Evolutionary conservation across 2,329 filamentous ascomycete species (phyloP).

Genomic region (Trichoderma cornu-damae): DNA sequence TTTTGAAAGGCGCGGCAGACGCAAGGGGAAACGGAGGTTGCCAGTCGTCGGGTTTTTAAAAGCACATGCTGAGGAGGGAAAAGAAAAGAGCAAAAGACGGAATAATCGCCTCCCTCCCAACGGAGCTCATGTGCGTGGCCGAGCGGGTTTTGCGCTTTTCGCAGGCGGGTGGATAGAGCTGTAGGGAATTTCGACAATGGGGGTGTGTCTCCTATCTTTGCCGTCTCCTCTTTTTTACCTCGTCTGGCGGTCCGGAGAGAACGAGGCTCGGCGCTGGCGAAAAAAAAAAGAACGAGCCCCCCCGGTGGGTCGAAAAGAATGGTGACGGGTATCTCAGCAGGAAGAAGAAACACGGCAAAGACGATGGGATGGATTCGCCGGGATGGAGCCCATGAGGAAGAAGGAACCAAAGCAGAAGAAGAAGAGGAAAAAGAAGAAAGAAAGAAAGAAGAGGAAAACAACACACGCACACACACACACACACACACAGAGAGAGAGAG

Average conservation of each 20-base stretch:
- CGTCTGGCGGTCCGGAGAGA: background rate
- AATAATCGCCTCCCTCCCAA: slow-evolving; percentile 13
- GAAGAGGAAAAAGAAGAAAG: too few relatives aligned
- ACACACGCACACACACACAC: too few relatives aligned
- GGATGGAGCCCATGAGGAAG: slow-evolving; percentile 5
- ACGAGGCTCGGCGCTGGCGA: slow-evolving; percentile 3
- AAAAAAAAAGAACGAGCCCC: background rate
- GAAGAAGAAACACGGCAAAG: background rate
- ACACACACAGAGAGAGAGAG: too few relatives aligned
- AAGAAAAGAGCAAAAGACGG: slow-evolving; percentile 13
- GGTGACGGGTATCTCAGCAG: slow-evolving; percentile 3
- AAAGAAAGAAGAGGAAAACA: too few relatives aligned
- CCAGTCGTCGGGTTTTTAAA: slow-evolving; percentile 11
- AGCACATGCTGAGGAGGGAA: slow-evolving; percentile 20
- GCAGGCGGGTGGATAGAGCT: background rate
- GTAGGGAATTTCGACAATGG: background rate
- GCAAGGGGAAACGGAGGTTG: background rate
- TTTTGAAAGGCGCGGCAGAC: slow-evolving; percentile 2
- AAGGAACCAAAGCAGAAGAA: slow-evolving; percentile 6
- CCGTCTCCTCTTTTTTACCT: slow-evolving; percentile 13
- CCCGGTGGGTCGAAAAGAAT: slow-evolving; percentile 6
- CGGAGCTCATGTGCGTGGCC: slow-evolving; percentile 10
- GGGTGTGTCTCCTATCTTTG: slow-evolving; percentile 13
- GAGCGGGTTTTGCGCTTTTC: slow-evolving; percentile 1
- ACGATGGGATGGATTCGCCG: slow-evolving; percentile 12